Evolutionary conservation across 2,329 filamentous ascomycete genomes (phyloP).

Genomic region (Sarocladiaceae sp.): DNA sequence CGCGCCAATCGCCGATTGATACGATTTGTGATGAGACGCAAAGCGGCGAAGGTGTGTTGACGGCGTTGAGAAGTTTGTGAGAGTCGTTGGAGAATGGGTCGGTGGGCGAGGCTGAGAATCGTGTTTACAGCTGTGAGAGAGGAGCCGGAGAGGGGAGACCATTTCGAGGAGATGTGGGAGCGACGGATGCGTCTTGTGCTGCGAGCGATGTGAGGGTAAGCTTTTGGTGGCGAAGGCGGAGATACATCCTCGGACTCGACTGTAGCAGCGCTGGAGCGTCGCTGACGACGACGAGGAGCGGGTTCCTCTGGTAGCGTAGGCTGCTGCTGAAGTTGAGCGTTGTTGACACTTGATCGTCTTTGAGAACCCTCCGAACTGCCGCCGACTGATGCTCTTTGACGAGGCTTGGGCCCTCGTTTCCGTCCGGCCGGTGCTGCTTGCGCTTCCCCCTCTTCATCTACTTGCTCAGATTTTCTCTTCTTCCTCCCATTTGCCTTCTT

Average conservation of each 20-base stretch:
- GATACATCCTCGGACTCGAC: slow-evolving; percentile 8
- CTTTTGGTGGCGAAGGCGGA: slow-evolving; percentile 25
- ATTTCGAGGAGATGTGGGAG: slow-evolving; percentile 64
- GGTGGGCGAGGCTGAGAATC: slow-evolving; percentile 55
- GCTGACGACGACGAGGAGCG: background rate
- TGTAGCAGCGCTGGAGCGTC: slow-evolving; percentile 8
- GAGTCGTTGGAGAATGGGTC: slow-evolving; percentile 57
- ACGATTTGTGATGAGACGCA: slow-evolving; percentile 50
- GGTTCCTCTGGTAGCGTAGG: background rate
- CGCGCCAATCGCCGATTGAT: slow-evolving; percentile 54
- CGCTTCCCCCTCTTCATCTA: slow-evolving; percentile 15
- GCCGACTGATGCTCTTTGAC: background rate
- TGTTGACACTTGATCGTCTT: background rate
- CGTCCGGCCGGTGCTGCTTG: slow-evolving; percentile 9
- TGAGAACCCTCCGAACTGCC: background rate
- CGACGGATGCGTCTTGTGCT: slow-evolving; percentile 53
- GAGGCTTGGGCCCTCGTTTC: slow-evolving; percentile 3
- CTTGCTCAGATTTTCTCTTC: slow-evolving; percentile 17
- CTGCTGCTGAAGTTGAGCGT: background rate
- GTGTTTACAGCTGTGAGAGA: slow-evolving; percentile 52
- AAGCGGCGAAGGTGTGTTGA: slow-evolving; percentile 49
- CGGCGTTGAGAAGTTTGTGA: slow-evolving; percentile 42
- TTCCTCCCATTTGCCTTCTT: background rate
- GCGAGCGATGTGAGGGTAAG: slow-evolving; percentile 48
- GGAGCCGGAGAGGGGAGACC: slow-evolving; percentile 52